Conservation (phyloP, 179 eudicot species). For the Beta corolliflora region DNA sequence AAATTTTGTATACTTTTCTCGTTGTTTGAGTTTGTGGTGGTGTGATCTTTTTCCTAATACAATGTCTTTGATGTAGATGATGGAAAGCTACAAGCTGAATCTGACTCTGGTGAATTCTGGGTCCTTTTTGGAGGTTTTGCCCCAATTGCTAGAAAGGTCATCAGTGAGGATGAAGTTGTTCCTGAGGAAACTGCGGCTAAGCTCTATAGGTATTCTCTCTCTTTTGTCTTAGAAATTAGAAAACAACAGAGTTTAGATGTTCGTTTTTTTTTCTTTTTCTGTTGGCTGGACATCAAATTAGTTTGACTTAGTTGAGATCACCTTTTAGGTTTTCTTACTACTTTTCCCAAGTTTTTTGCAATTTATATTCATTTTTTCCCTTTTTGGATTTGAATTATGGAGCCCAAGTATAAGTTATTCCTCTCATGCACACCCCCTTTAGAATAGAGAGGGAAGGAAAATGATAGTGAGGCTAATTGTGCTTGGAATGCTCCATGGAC, state of each 20-base stretch:
- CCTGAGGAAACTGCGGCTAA: conserved; percentile 77
- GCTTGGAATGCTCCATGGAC: no score
- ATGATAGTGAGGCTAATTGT: no score
- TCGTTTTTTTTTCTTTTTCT: not conserved
- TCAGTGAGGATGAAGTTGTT: conserved; percentile 77
- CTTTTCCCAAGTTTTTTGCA: not conserved
- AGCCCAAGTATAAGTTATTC: no score
- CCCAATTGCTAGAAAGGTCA: conserved; percentile 83
- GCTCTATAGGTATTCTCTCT: conserved; percentile 59
- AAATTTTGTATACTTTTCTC: not conserved
- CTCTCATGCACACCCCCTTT: no score
- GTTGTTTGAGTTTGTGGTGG: not conserved
- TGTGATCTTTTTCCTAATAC: conserved; percentile 21
- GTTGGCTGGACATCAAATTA: not conserved
- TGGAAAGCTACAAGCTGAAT: conserved; percentile 89
- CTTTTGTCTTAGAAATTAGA: not conserved
- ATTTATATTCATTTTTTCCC: not conserved
- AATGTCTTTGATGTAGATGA: conserved; percentile 55
- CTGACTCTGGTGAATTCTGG: conserved; percentile 97
- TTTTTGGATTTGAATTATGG: no score
- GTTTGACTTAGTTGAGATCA: not conserved
- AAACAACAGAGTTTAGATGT: not conserved
- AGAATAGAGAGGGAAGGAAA: no score
- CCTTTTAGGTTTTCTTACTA: not conserved
- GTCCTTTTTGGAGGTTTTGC: conserved; percentile 97